phyloP scores from a whole-genome alignment of 2,329 filamentous ascomycete species.

The Macrophomina phaseolina region DNA sequence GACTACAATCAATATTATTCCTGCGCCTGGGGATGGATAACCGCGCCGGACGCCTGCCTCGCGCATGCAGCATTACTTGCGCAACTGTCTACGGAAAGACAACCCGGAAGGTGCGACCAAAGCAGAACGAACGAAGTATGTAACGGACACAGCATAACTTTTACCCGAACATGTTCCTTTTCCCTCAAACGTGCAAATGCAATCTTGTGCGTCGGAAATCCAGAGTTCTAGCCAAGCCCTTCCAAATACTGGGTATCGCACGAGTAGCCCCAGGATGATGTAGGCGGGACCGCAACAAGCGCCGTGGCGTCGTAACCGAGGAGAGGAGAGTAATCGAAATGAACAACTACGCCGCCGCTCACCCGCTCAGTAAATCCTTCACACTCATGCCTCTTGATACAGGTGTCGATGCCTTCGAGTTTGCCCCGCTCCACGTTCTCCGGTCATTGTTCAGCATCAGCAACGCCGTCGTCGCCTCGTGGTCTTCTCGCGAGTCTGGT shows the following conservation, averaged over 20 bases:
- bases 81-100: not conserved
- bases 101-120: not conserved
- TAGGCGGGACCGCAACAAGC: constrained; percentile 1
- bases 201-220: not conserved
- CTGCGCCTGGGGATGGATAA: not conserved
- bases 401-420: constrained; percentile 30
- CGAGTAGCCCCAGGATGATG: not conserved
- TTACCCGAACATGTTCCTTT: not conserved
- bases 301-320: constrained; percentile 9
- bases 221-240: not conserved
- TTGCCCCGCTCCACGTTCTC: constrained; percentile 52
- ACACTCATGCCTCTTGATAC: constrained; percentile 49
- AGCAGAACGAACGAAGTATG: not conserved
- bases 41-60: not conserved
- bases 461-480: constrained; percentile 83
- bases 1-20: not conserved
- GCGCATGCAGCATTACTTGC: constrained; percentile 6
- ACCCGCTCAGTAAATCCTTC: constrained; percentile 51
- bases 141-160: not conserved
- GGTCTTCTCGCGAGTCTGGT: constrained; percentile 51
- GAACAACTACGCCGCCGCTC: not conserved
- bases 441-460: constrained; percentile 87
- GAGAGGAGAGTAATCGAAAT: not conserved
- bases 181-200: constrained; percentile 1
- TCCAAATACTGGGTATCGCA: not conserved